Percentiles rank a stretch among this genome's conserved stretches.
Conservation (phyloP, 2,329 filamentous ascomycete species). For the Fusarium sacchari region DNA sequence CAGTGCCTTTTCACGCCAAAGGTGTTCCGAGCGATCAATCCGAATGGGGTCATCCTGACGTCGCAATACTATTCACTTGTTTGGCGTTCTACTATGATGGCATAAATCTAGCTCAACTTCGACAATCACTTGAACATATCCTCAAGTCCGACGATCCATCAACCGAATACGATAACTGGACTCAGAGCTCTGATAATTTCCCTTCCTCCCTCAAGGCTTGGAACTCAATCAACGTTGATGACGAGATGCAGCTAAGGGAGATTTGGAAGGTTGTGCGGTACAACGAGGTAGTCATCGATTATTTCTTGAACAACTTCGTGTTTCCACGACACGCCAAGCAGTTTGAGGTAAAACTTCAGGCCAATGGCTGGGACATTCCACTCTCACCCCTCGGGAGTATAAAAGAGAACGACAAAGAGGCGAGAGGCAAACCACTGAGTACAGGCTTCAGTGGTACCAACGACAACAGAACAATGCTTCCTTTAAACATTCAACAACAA, state of each 20-base stretch:
- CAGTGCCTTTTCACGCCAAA: conserved; percentile 58
- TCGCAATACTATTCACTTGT: conserved; percentile 72
- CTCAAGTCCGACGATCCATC: conserved; percentile 65
- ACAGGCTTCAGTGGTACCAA: conserved; percentile 81
- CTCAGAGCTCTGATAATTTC: conserved; percentile 53
- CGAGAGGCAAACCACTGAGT: conserved; percentile 51
- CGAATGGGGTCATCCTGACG: conserved; percentile 76
- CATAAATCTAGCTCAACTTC: conserved; percentile 60
- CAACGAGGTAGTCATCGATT: conserved; percentile 64
- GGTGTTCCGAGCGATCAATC: conserved; percentile 70
- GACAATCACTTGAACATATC: conserved; percentile 61
- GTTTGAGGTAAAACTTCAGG: conserved; percentile 71
- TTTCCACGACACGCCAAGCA: conserved; percentile 74
- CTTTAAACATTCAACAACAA: conserved; percentile 68
- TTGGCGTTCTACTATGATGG: conserved; percentile 75
- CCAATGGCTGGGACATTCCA: conserved; percentile 76
- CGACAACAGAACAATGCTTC: conserved; percentile 69
- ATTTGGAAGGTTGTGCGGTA: conserved; percentile 64
- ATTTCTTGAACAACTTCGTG: conserved; percentile 71
- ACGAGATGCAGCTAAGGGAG: conserved; percentile 61
- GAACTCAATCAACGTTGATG: conserved; percentile 70
- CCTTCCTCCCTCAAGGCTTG: conserved; percentile 63
- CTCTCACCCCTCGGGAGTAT: conserved; percentile 47
- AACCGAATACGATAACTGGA: conserved; percentile 65
- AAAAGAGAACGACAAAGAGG: background rate